phyloP scores from a whole-genome alignment of 2,329 filamentous ascomycete genomes.

The Colletotrichum sp. region DNA sequence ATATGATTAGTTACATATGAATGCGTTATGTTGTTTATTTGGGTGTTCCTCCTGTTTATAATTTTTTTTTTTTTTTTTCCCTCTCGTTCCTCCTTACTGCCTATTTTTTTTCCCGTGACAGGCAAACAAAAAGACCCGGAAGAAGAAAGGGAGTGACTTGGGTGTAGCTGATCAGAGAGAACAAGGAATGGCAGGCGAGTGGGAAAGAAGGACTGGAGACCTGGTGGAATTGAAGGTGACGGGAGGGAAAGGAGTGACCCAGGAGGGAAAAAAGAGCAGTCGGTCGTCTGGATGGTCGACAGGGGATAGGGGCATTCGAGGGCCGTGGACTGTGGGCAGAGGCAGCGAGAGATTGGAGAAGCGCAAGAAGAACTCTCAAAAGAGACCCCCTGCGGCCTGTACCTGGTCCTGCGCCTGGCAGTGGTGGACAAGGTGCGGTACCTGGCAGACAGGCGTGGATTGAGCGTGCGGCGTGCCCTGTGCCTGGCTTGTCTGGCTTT shows the following conservation, averaged over 20 bases:
- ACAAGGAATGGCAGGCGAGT: neutral
- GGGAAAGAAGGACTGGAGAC: slow-evolving; percentile 6
- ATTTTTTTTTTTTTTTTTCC: neutral
- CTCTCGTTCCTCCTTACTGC: neutral
- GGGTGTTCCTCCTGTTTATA: neutral
- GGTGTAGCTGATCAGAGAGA: slow-evolving; percentile 1
- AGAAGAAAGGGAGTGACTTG: slow-evolving; percentile 5
- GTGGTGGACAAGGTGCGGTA: neutral
- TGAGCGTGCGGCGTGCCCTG: neutral
- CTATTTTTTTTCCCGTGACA: neutral
- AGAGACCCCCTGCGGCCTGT: slow-evolving; percentile 2
- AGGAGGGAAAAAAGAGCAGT: slow-evolving; percentile 11
- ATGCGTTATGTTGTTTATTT: no score
- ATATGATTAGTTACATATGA: no score
- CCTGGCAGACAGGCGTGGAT: neutral
- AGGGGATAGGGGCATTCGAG: neutral
- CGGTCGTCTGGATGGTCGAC: neutral
- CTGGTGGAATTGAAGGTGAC: slow-evolving; percentile 1
- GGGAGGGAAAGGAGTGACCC: slow-evolving; percentile 18
- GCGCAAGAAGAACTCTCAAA: neutral
- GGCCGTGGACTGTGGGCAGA: neutral
- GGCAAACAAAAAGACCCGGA: neutral
- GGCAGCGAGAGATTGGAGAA: slow-evolving; percentile 8
- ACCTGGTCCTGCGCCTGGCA: neutral
- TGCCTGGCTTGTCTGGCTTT: slow-evolving; percentile 9